These are phyloP conservation scores for Sutorius eximius DNA, from an alignment of 1,284 basidiomycete species.

Conservation along the genomic window DNA sequence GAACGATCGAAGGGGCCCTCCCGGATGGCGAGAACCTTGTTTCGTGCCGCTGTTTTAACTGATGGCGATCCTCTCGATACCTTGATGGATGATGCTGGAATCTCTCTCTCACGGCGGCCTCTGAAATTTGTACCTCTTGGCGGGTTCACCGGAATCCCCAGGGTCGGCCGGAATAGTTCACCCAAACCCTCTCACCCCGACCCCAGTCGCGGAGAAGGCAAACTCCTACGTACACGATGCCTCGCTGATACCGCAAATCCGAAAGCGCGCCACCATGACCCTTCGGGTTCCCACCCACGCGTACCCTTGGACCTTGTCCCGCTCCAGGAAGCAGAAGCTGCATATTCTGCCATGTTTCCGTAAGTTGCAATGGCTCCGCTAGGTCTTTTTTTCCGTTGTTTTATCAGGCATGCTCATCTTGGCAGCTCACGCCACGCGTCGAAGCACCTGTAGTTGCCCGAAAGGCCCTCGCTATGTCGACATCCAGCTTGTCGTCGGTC, in stretches of 20 bases:
- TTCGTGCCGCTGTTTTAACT: conserved; percentile 29
- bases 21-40: conserved; percentile 17
- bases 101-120: conserved; percentile 22
- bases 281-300: conserved; percentile 1
- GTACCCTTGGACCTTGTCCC: conserved; percentile 28
- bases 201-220: neutral
- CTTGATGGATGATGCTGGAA: conserved; percentile 12
- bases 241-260: neutral
- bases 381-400: neutral
- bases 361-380: conserved; percentile 9
- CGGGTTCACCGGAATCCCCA: conserved; percentile 12
- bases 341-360: conserved; percentile 32
- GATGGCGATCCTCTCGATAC: conserved; percentile 25
- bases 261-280: neutral
- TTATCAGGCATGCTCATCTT: conserved; percentile 3
- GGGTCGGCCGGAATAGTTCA: neutral
- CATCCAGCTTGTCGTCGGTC: neutral
- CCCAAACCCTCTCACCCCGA: neutral
- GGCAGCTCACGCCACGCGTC: neutral
- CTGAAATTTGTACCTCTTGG: conserved; percentile 29
- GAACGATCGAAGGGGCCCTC: conserved; percentile 3
- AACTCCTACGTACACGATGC: neutral
- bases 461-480: neutral
- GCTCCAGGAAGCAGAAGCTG: conserved; percentile 29
- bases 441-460: neutral